Percentiles rank a stretch among this genome's conserved stretches.
Conservation (phyloP, 116 monocot genomes). For the Posidonia oceanica region DNA sequence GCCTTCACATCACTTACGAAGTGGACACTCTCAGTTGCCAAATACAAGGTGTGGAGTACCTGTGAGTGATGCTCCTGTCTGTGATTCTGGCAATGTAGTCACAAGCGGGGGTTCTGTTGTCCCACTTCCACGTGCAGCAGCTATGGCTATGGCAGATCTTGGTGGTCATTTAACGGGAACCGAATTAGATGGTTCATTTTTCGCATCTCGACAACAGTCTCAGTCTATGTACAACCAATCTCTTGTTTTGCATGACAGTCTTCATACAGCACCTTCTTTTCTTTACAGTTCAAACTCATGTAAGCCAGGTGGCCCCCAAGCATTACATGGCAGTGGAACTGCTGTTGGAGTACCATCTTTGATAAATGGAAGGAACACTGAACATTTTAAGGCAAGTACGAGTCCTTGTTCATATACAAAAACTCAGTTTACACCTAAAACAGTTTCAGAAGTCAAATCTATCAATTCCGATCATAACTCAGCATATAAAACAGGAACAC, state of each 20-base stretch:
- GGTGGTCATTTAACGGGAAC: conserved; percentile 14
- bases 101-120: conserved; percentile 10
- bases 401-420: conserved; percentile 9
- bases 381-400: conserved; percentile 8
- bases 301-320: conserved; percentile 11
- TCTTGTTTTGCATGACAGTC: conserved; percentile 10
- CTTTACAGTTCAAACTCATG: conserved; percentile 11
- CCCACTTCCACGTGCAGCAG: conserved; percentile 11
- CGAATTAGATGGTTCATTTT: conserved; percentile 14
- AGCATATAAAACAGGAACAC: conserved; percentile 22
- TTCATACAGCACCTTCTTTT: conserved; percentile 14
- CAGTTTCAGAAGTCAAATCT: conserved; percentile 11
- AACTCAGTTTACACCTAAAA: not conserved
- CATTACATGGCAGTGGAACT: conserved; percentile 8
- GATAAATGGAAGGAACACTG: conserved; percentile 4
- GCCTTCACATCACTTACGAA: conserved; percentile 10
- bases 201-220: conserved; percentile 11
- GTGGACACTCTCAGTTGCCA: conserved; percentile 15
- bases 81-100: conserved; percentile 8
- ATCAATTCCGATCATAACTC: conserved; percentile 11
- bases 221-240: conserved; percentile 3
- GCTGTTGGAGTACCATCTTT: conserved; percentile 6
- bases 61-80: conserved; percentile 14
- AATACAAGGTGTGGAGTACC: conserved; percentile 9
- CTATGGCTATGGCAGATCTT: conserved; percentile 11